phyloP scores from a whole-genome alignment of 1,139 yeast genomes.

The Candida buenavistaensis region DNA sequence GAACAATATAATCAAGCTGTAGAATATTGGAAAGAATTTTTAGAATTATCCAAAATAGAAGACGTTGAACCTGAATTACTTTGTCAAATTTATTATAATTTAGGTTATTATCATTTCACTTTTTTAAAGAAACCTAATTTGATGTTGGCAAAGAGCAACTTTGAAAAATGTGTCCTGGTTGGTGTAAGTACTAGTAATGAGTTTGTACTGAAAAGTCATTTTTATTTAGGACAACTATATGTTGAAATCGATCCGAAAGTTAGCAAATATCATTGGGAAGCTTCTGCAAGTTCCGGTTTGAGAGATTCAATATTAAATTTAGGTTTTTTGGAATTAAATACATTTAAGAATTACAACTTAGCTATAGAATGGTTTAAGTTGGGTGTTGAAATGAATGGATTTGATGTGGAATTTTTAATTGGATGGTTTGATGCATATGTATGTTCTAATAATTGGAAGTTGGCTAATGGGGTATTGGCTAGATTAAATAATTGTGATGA shows the following conservation, averaged over 20 bases:
- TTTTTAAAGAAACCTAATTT: slow-evolving; percentile 48
- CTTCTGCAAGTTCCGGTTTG: slow-evolving; percentile 75
- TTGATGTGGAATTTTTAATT: slow-evolving; percentile 61
- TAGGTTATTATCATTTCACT: slow-evolving; percentile 64
- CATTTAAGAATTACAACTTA: slow-evolving; percentile 52
- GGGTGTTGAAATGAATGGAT: slow-evolving; percentile 61
- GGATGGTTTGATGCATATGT: slow-evolving; percentile 69
- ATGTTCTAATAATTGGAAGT: slow-evolving; percentile 24
- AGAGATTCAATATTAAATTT: slow-evolving; percentile 72
- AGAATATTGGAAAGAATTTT: slow-evolving; percentile 59
- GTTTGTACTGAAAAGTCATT: slow-evolving; percentile 65
- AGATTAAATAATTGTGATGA: slow-evolving; percentile 28
- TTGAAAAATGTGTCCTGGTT: slow-evolving; percentile 58
- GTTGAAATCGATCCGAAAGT: slow-evolving; percentile 52
- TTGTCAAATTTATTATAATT: slow-evolving; percentile 69
- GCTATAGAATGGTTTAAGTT: slow-evolving; percentile 84
- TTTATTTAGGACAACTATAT: slow-evolving; percentile 70
- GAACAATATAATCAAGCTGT: slow-evolving; percentile 51
- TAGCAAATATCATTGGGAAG: slow-evolving; percentile 69
- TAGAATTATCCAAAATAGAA: slow-evolving; percentile 45
- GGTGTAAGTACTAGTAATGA: slow-evolving; percentile 50
- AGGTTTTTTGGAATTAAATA: slow-evolving; percentile 76
- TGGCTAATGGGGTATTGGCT: slow-evolving; percentile 28
- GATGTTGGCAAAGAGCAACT: slow-evolving; percentile 51
- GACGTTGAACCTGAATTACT: slow-evolving; percentile 47